Conservation (phyloP, 192 early-diverging fungal genomes). For the Backusella sp. region DNA sequence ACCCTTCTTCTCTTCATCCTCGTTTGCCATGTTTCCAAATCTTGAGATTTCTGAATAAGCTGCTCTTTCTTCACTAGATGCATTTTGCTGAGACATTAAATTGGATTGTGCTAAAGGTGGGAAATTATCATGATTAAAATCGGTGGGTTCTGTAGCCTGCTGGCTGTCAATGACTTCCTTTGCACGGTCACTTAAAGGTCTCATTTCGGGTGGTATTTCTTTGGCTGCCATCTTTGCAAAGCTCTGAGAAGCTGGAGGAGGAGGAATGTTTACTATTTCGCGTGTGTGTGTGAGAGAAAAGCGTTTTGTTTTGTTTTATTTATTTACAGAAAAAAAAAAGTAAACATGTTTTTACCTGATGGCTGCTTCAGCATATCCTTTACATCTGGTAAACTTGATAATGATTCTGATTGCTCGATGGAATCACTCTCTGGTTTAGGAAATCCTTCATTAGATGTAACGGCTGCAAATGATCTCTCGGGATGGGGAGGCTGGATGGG, state of each 20-base stretch:
- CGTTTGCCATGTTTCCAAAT: background rate
- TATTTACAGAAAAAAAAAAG: background rate
- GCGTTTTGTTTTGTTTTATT: background rate
- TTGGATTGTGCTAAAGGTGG: slow-evolving; percentile 18
- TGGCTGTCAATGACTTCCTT: background rate
- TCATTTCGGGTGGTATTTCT: slow-evolving; percentile 6
- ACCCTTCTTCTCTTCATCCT: background rate
- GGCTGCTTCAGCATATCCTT: slow-evolving; percentile 28
- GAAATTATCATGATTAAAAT: slow-evolving; percentile 14
- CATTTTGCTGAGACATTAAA: slow-evolving; percentile 10
- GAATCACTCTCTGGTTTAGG: slow-evolving; percentile 13
- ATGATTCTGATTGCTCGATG: background rate
- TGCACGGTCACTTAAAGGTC: background rate
- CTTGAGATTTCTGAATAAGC: slow-evolving; percentile 16
- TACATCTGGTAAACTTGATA: slow-evolving; percentile 26
- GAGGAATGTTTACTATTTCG: slow-evolving; percentile 20
- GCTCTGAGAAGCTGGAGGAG: slow-evolving; percentile 18
- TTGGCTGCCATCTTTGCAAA: slow-evolving; percentile 35
- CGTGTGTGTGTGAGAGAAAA: background rate
- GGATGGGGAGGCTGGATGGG: slow-evolving; percentile 24
- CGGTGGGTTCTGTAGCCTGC: background rate
- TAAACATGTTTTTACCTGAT: slow-evolving; percentile 13
- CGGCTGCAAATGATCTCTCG: slow-evolving; percentile 23
- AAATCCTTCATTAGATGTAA: slow-evolving; percentile 23
- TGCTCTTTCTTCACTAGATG: slow-evolving; percentile 3